Evolutionary conservation across 208 protist species (phyloP).

Genomic region (Borovskyia barvae): DNA sequence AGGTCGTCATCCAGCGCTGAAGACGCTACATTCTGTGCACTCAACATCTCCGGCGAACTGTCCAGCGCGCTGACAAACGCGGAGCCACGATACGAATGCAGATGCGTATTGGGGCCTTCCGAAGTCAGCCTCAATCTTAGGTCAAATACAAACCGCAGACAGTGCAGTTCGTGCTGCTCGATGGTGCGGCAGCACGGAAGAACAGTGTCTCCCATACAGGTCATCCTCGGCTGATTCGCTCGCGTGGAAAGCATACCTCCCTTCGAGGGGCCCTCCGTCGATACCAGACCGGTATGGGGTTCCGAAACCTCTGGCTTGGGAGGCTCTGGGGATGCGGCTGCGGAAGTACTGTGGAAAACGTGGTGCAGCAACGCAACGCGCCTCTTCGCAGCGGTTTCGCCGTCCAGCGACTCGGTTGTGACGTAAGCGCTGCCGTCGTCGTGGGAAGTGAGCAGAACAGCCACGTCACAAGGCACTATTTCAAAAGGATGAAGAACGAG

Average conservation of each 20-base stretch:
- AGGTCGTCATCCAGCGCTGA: too few relatives aligned
- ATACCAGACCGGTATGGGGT: too few relatives aligned
- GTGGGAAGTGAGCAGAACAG: conserved; percentile 76
- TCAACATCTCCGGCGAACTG: conserved; percentile 3
- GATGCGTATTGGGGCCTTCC: conserved; percentile 62
- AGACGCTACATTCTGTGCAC: too few relatives aligned
- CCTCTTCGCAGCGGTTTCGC: conserved; percentile 86
- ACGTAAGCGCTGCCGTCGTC: conserved; percentile 68
- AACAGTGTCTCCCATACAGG: too few relatives aligned
- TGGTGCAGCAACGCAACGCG: conserved; percentile 50
- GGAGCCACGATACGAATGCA: conserved; percentile 48
- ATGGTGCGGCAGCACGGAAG: conserved; percentile 9
- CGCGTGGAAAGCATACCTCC: too few relatives aligned
- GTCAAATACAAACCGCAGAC: conserved; percentile 21
- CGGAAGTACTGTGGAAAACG: conserved; percentile 24
- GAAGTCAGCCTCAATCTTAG: conserved; percentile 34
- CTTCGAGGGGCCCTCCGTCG: too few relatives aligned
- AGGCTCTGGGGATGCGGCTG: neutral
- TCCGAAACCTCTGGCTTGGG: too few relatives aligned
- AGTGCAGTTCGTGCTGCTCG: conserved; percentile 23
- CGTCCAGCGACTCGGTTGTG: conserved; percentile 91
- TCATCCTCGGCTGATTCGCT: too few relatives aligned
- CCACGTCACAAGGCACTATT: conserved; percentile 87
- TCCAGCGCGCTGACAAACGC: conserved; percentile 23
- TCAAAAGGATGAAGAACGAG: conserved; percentile 64